These are phyloP conservation scores for Biscogniauxia marginata DNA, from an alignment of 2,329 filamentous ascomycete genomes.

Conservation along the genomic window DNA sequence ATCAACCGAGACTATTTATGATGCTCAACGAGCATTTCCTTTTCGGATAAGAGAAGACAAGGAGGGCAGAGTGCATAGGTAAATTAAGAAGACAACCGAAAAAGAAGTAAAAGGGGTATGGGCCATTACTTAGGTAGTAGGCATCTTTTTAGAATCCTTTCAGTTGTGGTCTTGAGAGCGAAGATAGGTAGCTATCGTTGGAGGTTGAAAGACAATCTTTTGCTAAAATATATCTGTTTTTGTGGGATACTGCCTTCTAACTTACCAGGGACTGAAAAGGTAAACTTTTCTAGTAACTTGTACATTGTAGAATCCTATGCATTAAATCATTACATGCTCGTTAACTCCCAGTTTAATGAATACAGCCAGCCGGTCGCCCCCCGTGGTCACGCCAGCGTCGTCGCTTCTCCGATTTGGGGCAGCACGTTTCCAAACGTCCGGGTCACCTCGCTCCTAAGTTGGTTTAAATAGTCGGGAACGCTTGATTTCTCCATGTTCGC, in stretches of 20 bases:
- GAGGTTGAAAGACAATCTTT: background rate
- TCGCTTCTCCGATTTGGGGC: slow-evolving; percentile 23
- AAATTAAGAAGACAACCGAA: no score
- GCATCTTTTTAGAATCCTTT: no score
- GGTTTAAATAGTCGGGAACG: slow-evolving; percentile 39
- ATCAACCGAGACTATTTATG: no score
- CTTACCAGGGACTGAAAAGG: background rate
- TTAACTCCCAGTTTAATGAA: background rate
- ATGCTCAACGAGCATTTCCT: no score
- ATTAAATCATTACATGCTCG: background rate
- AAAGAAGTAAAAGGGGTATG: no score
- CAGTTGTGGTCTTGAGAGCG: no score
- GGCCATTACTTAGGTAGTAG: no score
- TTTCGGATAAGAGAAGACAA: no score
- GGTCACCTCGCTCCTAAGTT: slow-evolving; percentile 41
- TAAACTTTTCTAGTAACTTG: background rate
- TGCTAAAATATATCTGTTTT: background rate
- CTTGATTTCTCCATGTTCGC: slow-evolving; percentile 59
- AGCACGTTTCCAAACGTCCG: slow-evolving; percentile 27
- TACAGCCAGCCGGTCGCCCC: background rate
- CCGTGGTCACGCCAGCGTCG: slow-evolving; percentile 20
- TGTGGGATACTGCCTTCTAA: background rate
- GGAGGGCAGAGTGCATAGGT: no score
- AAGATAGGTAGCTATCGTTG: no score
- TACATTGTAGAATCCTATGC: background rate